Evolutionary conservation across 352 stramenopile species (phyloP).

Genomic region (Halophytophthora batemanensis): DNA sequence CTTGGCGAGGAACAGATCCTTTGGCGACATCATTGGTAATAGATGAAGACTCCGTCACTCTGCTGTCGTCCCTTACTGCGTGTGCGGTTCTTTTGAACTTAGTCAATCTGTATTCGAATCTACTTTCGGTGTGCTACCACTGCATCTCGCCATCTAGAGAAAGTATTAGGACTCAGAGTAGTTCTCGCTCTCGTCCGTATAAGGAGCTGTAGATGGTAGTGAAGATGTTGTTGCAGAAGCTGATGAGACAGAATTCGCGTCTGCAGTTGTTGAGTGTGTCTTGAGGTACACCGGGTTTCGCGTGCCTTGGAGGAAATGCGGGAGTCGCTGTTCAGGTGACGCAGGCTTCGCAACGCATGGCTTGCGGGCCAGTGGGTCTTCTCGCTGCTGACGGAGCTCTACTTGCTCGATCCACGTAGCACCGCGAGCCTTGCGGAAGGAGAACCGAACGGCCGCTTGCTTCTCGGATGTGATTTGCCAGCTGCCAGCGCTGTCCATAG

Average conservation of each 20-base stretch:
- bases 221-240: not conserved
- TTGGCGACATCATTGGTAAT: conserved; percentile 42
- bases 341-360: not conserved
- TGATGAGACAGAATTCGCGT: not conserved
- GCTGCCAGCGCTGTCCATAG: conserved; percentile 49
- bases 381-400: conserved; percentile 43
- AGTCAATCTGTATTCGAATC: too few species aligned
- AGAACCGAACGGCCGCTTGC: conserved; percentile 47
- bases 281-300: conserved; percentile 38
- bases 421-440: conserved; percentile 44
- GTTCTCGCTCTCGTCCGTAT: too few species aligned
- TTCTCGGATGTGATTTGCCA: conserved; percentile 74
- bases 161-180: too few species aligned
- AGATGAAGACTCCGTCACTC: conserved; percentile 5
- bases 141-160: too few species aligned
- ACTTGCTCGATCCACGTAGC: conserved; percentile 74
- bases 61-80: not conserved
- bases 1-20: conserved; percentile 12
- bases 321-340: conserved; percentile 35
- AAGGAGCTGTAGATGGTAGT: not conserved
- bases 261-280: conserved; percentile 2
- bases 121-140: too few species aligned
- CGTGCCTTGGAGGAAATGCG: conserved; percentile 47
- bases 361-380: conserved; percentile 33
- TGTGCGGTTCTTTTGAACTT: not conserved